phyloP scores from a whole-genome alignment of 495 filamentous ascomycete genomes.

The Penicillium fimorum region DNA sequence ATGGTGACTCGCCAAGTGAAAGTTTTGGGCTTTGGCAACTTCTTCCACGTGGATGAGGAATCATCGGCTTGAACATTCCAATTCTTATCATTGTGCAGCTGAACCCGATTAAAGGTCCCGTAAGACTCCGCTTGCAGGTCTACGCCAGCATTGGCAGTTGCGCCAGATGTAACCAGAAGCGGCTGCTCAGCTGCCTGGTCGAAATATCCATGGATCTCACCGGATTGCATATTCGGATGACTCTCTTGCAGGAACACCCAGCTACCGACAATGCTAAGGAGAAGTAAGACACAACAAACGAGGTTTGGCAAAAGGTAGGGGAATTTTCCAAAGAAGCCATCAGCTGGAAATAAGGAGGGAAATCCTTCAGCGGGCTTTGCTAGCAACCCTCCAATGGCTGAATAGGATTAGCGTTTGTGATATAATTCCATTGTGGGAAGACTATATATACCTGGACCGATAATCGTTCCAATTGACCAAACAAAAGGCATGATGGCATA shows the following conservation, averaged over 20 bases:
- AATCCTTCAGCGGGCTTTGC: constrained; percentile 69
- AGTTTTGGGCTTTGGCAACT: constrained; percentile 43
- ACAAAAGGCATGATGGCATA: constrained; percentile 87
- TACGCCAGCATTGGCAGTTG: constrained; percentile 65
- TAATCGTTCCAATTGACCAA: constrained; percentile 82
- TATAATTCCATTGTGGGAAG: not conserved
- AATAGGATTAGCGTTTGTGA: constrained; percentile 19
- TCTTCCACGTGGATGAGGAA: constrained; percentile 32
- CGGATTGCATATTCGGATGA: constrained; percentile 73
- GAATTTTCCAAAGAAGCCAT: constrained; percentile 67
- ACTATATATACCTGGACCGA: constrained; percentile 58
- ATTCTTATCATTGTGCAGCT: constrained; percentile 46
- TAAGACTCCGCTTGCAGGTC: constrained; percentile 75
- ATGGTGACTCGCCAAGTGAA: constrained; percentile 66
- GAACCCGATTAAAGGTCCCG: constrained; percentile 67
- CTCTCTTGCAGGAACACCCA: constrained; percentile 76
- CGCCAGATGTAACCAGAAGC: constrained; percentile 67
- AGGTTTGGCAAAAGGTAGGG: constrained; percentile 83
- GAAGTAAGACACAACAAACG: constrained; percentile 68
- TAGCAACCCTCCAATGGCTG: constrained; percentile 73
- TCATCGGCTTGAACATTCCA: constrained; percentile 52
- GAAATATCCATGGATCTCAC: constrained; percentile 43
- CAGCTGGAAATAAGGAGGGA: constrained; percentile 60
- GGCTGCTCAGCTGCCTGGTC: constrained; percentile 65
- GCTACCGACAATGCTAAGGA: constrained; percentile 71